Evolutionary conservation across 179 eudicot genomes (phyloP).

Genomic region (Vitellaria paradoxa): DNA sequence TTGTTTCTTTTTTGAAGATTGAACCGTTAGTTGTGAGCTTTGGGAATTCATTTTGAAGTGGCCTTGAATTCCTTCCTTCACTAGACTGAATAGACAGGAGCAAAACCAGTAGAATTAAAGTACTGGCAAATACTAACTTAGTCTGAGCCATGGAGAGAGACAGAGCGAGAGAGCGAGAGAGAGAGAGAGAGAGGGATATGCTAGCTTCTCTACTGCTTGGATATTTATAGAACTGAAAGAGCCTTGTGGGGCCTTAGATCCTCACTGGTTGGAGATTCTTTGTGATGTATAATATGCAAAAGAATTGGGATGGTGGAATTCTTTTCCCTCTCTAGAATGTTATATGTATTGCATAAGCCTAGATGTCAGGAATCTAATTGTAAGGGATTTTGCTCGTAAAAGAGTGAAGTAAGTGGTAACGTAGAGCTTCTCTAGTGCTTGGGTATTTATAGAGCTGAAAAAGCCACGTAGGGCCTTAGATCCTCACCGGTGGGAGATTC

Average conservation of each 20-base stretch:
- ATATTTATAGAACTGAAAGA: slow-evolving; percentile 48
- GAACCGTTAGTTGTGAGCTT: slow-evolving; percentile 16
- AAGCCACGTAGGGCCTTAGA: too few species aligned
- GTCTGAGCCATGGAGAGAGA: slow-evolving; percentile 31
- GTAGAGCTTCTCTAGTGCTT: too few species aligned
- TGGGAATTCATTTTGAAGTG: slow-evolving; percentile 15
- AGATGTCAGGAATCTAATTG: too few species aligned
- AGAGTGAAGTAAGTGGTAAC: too few species aligned
- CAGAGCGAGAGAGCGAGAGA: too few species aligned
- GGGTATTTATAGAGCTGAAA: too few species aligned
- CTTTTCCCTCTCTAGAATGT: background rate
- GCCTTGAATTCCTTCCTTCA: slow-evolving; percentile 37
- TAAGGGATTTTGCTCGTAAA: too few species aligned
- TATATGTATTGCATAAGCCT: background rate
- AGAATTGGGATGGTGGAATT: background rate
- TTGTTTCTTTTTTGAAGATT: slow-evolving; percentile 1
- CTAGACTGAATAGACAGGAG: slow-evolving; percentile 19
- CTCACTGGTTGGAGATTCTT: slow-evolving; percentile 24
- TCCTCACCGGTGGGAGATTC: too few species aligned
- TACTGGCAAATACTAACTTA: slow-evolving; percentile 27
- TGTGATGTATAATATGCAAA: background rate
- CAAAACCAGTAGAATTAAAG: slow-evolving; percentile 29
- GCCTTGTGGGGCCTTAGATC: slow-evolving; percentile 9
- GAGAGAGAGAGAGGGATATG: too few species aligned
- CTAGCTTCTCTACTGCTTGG: slow-evolving; percentile 14